Conservation (phyloP, 495 filamentous ascomycete species). For the Neurospora sublineolata region DNA sequence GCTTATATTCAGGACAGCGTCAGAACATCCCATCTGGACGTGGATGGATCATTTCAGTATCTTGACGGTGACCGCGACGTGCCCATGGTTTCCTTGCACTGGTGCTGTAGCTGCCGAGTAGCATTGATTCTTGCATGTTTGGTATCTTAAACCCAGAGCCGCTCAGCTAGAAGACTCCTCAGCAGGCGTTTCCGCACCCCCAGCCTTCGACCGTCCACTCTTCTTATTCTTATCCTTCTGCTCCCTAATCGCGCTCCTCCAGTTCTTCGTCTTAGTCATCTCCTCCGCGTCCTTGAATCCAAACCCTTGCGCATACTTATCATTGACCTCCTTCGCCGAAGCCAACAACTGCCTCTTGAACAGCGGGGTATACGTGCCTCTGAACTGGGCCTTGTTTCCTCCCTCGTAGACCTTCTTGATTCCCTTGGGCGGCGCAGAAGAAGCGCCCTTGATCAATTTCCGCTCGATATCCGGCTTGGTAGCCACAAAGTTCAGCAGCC, state of each 20-base stretch:
- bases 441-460: slow-evolving; percentile 5
- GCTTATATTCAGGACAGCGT: not conserved
- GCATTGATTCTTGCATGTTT: not conserved
- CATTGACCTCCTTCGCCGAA: slow-evolving; percentile 60
- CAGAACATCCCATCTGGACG: not conserved
- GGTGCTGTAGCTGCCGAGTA: not conserved
- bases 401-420: slow-evolving; percentile 59
- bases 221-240: slow-evolving; percentile 6
- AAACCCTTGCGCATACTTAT: slow-evolving; percentile 61
- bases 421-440: slow-evolving; percentile 22
- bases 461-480: slow-evolving; percentile 33
- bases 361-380: slow-evolving; percentile 62
- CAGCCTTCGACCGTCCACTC: slow-evolving; percentile 14
- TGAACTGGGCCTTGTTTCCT: slow-evolving; percentile 43
- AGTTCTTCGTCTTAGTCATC: slow-evolving; percentile 26
- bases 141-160: not conserved
- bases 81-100: not conserved
- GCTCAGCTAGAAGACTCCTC: not conserved
- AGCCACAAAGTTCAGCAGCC: slow-evolving; percentile 52
- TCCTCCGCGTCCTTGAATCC: slow-evolving; percentile 41
- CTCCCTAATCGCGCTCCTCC: slow-evolving; percentile 22
- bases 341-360: slow-evolving; percentile 53
- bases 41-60: not conserved
- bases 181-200: not conserved
- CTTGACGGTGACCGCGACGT: not conserved